Percentiles rank a stretch among this genome's conserved stretches.
phyloP scores from a whole-genome alignment of 108 stramenopile genomes.

The Pseudonitzschia pungens region DNA sequence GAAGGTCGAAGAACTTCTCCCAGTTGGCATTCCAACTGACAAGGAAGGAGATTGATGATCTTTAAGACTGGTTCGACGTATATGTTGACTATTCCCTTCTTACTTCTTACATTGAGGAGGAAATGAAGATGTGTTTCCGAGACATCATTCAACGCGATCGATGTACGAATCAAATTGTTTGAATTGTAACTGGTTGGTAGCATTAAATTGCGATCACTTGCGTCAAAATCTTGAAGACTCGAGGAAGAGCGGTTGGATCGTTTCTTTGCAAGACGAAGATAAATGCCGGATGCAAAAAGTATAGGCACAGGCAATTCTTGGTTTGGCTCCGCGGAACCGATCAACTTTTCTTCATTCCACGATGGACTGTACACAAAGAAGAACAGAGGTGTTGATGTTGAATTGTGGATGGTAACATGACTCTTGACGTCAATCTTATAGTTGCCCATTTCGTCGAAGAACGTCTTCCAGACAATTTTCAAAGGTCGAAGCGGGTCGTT shows the following conservation, averaged over 20 bases:
- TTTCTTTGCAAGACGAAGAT: slow-evolving; percentile 53
- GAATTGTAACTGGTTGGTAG: slow-evolving; percentile 69
- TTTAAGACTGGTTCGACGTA: slow-evolving; percentile 57
- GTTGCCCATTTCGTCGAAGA: slow-evolving; percentile 49
- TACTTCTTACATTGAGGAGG: slow-evolving; percentile 46
- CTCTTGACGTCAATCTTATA: slow-evolving; percentile 51
- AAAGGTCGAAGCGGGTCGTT: slow-evolving; percentile 38
- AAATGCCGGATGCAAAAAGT: slow-evolving; percentile 53
- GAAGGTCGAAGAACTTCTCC: slow-evolving; percentile 50
- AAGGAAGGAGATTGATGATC: slow-evolving; percentile 75
- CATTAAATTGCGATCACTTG: slow-evolving; percentile 58
- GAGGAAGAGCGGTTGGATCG: slow-evolving; percentile 24
- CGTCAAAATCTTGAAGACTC: slow-evolving; percentile 33
- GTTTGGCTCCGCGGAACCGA: slow-evolving; percentile 45
- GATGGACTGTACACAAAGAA: slow-evolving; percentile 61
- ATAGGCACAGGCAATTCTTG: slow-evolving; percentile 54
- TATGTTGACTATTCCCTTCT: slow-evolving; percentile 51
- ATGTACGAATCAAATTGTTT: slow-evolving; percentile 43
- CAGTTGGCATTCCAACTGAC: slow-evolving; percentile 69
- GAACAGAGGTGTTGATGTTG: slow-evolving; percentile 40
- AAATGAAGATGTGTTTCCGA: slow-evolving; percentile 56
- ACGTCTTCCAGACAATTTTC: slow-evolving; percentile 60
- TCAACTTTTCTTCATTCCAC: slow-evolving; percentile 51
- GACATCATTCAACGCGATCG: slow-evolving; percentile 51
- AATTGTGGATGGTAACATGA: slow-evolving; percentile 56